A percentile compares a stretch with the other conserved stretches of the same genome.
phyloP scores from a whole-genome alignment of 257 asterid species.

The Ehretia macrophylla region DNA sequence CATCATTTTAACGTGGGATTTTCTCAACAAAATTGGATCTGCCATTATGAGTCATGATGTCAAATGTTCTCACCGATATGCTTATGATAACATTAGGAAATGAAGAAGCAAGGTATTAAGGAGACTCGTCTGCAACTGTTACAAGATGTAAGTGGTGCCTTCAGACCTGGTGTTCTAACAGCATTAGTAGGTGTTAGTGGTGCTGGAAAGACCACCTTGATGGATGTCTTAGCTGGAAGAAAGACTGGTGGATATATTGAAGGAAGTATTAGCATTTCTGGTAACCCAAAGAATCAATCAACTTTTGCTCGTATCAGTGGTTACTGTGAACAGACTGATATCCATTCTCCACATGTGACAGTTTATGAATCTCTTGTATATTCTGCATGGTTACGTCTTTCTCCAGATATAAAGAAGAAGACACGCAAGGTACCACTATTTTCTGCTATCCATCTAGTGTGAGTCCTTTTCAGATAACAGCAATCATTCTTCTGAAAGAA shows the following conservation, averaged over 20 bases:
- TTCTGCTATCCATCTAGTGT: background rate
- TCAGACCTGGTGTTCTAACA: conserved; percentile 81
- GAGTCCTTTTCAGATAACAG: background rate
- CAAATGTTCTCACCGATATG: conserved; percentile 21
- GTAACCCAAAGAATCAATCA: conserved; percentile 78
- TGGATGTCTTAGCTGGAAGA: conserved; percentile 92
- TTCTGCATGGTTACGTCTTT: conserved; percentile 90
- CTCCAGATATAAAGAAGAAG: conserved; percentile 55
- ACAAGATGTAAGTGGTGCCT: conserved; percentile 79
- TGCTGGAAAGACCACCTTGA: conserved; percentile 85
- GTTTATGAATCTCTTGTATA: conserved; percentile 75
- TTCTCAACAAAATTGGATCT: background rate
- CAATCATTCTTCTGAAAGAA: too few relatives aligned
- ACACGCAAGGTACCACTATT: conserved; percentile 43
- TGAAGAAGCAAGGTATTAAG: conserved; percentile 62
- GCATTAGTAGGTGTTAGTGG: conserved; percentile 92
- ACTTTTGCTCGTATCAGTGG: conserved; percentile 89
- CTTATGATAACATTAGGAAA: conserved; percentile 43
- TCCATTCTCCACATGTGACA: conserved; percentile 84
- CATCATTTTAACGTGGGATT: background rate
- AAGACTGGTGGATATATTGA: conserved; percentile 76
- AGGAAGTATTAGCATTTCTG: conserved; percentile 73
- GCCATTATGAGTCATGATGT: background rate
- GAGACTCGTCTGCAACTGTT: conserved; percentile 72
- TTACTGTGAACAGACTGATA: conserved; percentile 86